Evolutionary conservation across 495 filamentous ascomycete genomes (phyloP).

Genomic region (Daldinia concentrica): DNA sequence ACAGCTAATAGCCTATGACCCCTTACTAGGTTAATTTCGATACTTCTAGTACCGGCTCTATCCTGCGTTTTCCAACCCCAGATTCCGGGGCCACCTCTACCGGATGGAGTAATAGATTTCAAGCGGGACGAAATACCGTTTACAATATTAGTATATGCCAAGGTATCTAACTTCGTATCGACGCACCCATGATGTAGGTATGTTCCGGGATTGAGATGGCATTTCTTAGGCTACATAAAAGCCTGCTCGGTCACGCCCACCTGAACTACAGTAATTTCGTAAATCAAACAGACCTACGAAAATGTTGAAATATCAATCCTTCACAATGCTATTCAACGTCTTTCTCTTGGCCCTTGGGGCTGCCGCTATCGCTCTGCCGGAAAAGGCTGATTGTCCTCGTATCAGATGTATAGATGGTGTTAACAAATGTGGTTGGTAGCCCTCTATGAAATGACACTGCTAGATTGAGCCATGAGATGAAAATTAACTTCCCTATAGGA

Average conservation of each 20-base stretch:
- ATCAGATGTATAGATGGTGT: conserved; percentile 30
- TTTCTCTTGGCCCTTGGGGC: conserved; percentile 23
- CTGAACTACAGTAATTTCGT: neutral
- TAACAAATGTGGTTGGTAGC: conserved; percentile 27
- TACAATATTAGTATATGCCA: conserved; percentile 26
- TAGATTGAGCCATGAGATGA: neutral
- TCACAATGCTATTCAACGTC: conserved; percentile 31
- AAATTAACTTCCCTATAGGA: conserved; percentile 22
- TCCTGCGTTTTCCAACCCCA: conserved; percentile 9
- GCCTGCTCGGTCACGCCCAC: neutral
- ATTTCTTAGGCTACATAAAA: conserved; percentile 18
- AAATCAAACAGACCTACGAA: neutral
- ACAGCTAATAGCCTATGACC: conserved; percentile 25
- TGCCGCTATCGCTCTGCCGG: conserved; percentile 15
- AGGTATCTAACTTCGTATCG: conserved; percentile 23
- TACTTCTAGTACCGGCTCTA: conserved; percentile 8
- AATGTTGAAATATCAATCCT: neutral
- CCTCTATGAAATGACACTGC: neutral
- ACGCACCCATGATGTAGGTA: conserved; percentile 8
- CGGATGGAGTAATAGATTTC: conserved; percentile 28
- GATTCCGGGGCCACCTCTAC: conserved; percentile 4
- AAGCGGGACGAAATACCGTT: conserved; percentile 12
- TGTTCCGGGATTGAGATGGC: conserved; percentile 16
- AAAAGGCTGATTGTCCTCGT: conserved; percentile 19
- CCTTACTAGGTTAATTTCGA: conserved; percentile 26